Conservation (phyloP, 192 early-diverging fungal species). For the Thamnidium elegans region DNA sequence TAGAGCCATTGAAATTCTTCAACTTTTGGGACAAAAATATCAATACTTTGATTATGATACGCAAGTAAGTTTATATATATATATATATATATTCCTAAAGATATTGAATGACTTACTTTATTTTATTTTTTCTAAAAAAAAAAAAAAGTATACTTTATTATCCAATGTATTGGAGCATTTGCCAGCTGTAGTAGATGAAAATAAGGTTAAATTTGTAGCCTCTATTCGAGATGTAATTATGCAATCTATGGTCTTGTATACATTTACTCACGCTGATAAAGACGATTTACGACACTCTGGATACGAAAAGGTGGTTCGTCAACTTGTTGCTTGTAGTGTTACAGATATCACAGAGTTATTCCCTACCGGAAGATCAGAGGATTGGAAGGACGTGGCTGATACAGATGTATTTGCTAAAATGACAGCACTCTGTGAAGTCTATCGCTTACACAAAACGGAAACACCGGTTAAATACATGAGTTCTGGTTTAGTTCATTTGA, state of each 20-base stretch:
- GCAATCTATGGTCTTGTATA: constrained; percentile 3
- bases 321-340: constrained; percentile 9
- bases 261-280: not conserved
- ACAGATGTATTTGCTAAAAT: constrained; percentile 1
- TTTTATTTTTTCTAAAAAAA: no score
- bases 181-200: constrained; percentile 11
- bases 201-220: not conserved
- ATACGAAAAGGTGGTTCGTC: not conserved
- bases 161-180: constrained; percentile 13
- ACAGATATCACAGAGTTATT: constrained; percentile 5
- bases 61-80: not conserved
- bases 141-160: constrained; percentile 2
- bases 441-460: not conserved
- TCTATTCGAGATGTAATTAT: not conserved
- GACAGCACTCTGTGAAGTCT: constrained; percentile 2
- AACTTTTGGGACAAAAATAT: not conserved
- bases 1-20: constrained; percentile 22
- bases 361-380: not conserved
- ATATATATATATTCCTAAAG: not conserved
- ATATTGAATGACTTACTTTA: not conserved
- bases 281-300: not conserved
- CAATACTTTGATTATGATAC: not conserved
- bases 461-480: constrained; percentile 1
- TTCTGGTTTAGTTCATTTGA: not conserved
- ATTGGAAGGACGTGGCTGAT: not conserved